A percentile compares a stretch with the other conserved stretches of the same genome.
These are phyloP conservation scores for Hirschioporus abietinus DNA, from an alignment of 768 basidiomycete species.

Conservation along the genomic window DNA sequence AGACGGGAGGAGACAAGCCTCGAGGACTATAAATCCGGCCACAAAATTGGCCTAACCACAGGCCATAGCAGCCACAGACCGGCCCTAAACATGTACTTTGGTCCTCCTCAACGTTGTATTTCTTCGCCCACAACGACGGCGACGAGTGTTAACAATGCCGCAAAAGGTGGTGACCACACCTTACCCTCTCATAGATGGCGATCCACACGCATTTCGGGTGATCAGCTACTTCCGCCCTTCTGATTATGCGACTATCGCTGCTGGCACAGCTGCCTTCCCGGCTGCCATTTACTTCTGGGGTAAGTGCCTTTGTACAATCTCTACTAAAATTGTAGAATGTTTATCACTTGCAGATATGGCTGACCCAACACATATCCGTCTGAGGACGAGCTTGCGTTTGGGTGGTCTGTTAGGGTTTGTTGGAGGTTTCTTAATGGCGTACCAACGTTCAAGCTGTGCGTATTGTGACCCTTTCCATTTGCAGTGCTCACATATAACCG, in stretches of 20 bases:
- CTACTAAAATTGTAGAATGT: slow-evolving; percentile 21
- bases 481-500: not conserved
- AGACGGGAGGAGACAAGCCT: not conserved
- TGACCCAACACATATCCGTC: slow-evolving; percentile 34
- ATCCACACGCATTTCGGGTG: slow-evolving; percentile 86
- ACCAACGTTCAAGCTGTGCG: slow-evolving; percentile 86
- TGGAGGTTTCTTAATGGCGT: slow-evolving; percentile 90
- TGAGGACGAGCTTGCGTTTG: slow-evolving; percentile 39
- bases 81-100: not conserved
- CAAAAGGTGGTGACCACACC: slow-evolving; percentile 54
- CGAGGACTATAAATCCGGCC: not conserved
- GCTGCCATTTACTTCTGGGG: slow-evolving; percentile 78
- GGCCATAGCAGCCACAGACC: not conserved
- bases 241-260: slow-evolving; percentile 85
- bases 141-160: slow-evolving; percentile 23
- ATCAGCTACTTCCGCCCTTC: slow-evolving; percentile 82
- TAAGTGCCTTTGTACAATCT: slow-evolving; percentile 34
- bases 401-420: slow-evolving; percentile 79
- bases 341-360: slow-evolving; percentile 34
- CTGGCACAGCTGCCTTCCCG: slow-evolving; percentile 76
- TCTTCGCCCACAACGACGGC: not conserved
- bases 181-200: slow-evolving; percentile 89
- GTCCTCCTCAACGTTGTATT: not conserved
- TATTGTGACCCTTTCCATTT: slow-evolving; percentile 17
- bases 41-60: not conserved